Conservation (phyloP, 306 rosid genomes). For the Senna siamea region DNA sequence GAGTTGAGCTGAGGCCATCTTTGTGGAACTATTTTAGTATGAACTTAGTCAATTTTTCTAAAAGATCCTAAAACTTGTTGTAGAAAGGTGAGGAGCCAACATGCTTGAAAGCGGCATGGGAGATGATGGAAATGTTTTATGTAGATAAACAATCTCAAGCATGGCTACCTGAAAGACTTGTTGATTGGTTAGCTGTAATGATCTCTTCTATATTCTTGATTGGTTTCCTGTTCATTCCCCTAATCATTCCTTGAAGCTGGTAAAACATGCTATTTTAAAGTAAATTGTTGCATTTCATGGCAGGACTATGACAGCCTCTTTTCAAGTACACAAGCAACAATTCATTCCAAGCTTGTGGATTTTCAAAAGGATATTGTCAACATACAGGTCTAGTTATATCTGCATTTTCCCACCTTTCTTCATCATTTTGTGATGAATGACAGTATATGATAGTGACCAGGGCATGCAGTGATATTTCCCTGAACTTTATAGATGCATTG, state of each 20-base stretch:
- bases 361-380: slow-evolving; percentile 71
- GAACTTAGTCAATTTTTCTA: slow-evolving; percentile 12
- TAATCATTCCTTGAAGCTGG: slow-evolving; percentile 17
- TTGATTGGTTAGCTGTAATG: slow-evolving; percentile 97
- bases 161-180: slow-evolving; percentile 89
- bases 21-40: slow-evolving; percentile 15
- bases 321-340: slow-evolving; percentile 64
- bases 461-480: neutral
- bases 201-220: slow-evolving; percentile 39
- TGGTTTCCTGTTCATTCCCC: slow-evolving; percentile 4
- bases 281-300: slow-evolving; percentile 42
- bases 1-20: slow-evolving; percentile 18
- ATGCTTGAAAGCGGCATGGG: slow-evolving; percentile 92
- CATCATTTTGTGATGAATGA: neutral
- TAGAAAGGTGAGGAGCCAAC: slow-evolving; percentile 79
- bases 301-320: slow-evolving; percentile 88
- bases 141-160: slow-evolving; percentile 87
- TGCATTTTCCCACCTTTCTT: slow-evolving; percentile 23
- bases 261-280: slow-evolving; percentile 16
- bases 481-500: neutral
- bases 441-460: neutral
- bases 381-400: slow-evolving; percentile 63
- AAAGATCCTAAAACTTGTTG: slow-evolving; percentile 31
- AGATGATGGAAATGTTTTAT: slow-evolving; percentile 88
- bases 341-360: slow-evolving; percentile 71